phyloP scores from a whole-genome alignment of 75 land plant species.

The Selaginella moellendorffii region DNA sequence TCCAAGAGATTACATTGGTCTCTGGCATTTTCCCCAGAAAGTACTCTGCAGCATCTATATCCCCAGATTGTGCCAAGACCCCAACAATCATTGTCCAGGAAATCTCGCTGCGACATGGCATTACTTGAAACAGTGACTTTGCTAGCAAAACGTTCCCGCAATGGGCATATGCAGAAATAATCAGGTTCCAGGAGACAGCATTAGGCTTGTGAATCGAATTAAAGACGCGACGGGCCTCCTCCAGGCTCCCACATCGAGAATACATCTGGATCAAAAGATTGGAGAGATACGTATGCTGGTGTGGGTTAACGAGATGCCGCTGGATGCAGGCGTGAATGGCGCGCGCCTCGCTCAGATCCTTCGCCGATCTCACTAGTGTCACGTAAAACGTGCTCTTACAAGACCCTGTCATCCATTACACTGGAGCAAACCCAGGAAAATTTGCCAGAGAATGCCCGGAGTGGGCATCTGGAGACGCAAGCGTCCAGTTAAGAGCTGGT shows the following conservation, averaged over 20 bases:
- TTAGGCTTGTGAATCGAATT: not conserved
- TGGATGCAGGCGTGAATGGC: not conserved
- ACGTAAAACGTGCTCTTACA: not conserved
- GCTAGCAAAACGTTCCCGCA: not conserved
- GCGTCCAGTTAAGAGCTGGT: no score
- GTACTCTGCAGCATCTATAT: not conserved
- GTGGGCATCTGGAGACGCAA: no score
- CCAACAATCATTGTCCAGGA: not conserved
- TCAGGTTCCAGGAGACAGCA: not conserved
- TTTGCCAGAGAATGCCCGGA: no score
- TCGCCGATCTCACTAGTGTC: not conserved
- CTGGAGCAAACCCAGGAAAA: no score
- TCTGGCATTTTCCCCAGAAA: not conserved
- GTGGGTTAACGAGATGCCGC: not conserved
- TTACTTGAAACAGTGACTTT: not conserved
- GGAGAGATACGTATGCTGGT: not conserved
- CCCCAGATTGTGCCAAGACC: not conserved
- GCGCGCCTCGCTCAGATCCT: not conserved
- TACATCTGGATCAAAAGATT: not conserved
- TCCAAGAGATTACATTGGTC: not conserved
- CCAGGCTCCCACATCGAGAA: not conserved
- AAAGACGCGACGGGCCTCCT: not conserved
- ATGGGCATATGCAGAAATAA: not conserved
- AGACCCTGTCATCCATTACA: no score
- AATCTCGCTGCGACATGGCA: not conserved